A percentile compares a stretch with the other conserved stretches of the same genome.
These are phyloP conservation scores for Schizophyllum amplum DNA, from an alignment of 1,284 basidiomycete genomes.

Conservation along the genomic window DNA sequence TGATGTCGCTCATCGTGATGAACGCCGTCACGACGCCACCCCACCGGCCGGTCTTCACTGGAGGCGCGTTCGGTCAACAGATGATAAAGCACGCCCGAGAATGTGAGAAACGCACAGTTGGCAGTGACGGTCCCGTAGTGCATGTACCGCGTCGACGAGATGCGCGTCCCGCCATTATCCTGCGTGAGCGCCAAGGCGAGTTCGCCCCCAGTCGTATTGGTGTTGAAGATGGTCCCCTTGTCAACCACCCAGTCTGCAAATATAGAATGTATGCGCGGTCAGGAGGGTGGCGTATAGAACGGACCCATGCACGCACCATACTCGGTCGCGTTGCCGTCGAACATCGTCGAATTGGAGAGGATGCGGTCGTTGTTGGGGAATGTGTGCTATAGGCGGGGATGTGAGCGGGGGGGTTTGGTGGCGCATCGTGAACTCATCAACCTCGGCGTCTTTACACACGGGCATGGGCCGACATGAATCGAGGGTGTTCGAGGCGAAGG, in stretches of 20 bases:
- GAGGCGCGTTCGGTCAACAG: conserved; percentile 1
- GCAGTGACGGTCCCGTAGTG: conserved; percentile 77
- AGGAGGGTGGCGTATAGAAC: background rate
- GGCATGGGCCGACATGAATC: conserved; percentile 67
- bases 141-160: conserved; percentile 75
- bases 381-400: conserved; percentile 34
- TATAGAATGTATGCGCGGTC: background rate
- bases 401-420: background rate
- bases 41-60: conserved; percentile 67
- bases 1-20: conserved; percentile 79
- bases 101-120: conserved; percentile 35
- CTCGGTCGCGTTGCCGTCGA: conserved; percentile 64
- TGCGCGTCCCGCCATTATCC: conserved; percentile 61
- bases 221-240: conserved; percentile 56
- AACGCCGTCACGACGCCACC: conserved; percentile 74
- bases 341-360: conserved; percentile 53
- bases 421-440: conserved; percentile 29
- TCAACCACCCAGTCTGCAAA: conserved; percentile 62
- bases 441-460: conserved; percentile 50
- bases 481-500: conserved; percentile 54
- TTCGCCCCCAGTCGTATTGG: conserved; percentile 44
- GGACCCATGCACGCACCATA: conserved; percentile 32
- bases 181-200: conserved; percentile 60
- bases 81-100: background rate
- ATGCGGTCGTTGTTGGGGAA: conserved; percentile 64